Evolutionary conservation across 768 basidiomycete species (phyloP).

Genomic region (Tubosaeta sp.): DNA sequence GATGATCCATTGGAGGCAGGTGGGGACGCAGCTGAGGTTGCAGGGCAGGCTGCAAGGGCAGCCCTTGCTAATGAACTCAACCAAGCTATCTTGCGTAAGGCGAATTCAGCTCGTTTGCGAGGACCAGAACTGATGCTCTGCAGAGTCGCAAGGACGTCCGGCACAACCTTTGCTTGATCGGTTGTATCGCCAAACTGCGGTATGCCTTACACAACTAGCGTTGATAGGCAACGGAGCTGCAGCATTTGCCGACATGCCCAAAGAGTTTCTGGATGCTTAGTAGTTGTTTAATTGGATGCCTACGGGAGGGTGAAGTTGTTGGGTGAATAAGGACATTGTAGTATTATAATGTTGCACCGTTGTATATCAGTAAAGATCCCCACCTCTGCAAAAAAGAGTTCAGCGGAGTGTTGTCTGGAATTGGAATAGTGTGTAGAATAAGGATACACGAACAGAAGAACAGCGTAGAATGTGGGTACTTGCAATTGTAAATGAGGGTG

Average conservation of each 20-base stretch:
- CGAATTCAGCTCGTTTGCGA: background rate
- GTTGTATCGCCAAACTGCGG: slow-evolving; percentile 70
- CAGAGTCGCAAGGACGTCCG: slow-evolving; percentile 78
- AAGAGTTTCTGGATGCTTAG: slow-evolving; percentile 61
- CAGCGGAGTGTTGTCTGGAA: background rate
- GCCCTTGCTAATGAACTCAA: slow-evolving; percentile 74
- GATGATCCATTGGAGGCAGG: slow-evolving; percentile 67
- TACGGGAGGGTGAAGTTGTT: slow-evolving; percentile 1
- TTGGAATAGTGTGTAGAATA: slow-evolving; percentile 21
- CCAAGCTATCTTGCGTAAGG: slow-evolving; percentile 75
- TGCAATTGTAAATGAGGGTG: background rate
- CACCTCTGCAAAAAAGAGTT: slow-evolving; percentile 4
- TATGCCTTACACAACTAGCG: slow-evolving; percentile 67
- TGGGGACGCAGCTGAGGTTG: slow-evolving; percentile 62
- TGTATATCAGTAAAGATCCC: slow-evolving; percentile 13
- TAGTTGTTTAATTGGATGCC: background rate
- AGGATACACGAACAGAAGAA: slow-evolving; percentile 24
- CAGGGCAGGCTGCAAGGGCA: slow-evolving; percentile 61
- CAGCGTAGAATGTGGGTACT: slow-evolving; percentile 11
- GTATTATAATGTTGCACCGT: slow-evolving; percentile 8
- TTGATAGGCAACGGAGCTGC: slow-evolving; percentile 69
- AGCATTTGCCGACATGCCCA: slow-evolving; percentile 75
- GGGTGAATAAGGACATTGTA: slow-evolving; percentile 8
- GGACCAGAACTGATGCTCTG: slow-evolving; percentile 3
- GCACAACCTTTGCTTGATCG: slow-evolving; percentile 68